These are phyloP conservation scores for Mycena indigotica DNA, from an alignment of 768 basidiomycete genomes.

Conservation along the genomic window DNA sequence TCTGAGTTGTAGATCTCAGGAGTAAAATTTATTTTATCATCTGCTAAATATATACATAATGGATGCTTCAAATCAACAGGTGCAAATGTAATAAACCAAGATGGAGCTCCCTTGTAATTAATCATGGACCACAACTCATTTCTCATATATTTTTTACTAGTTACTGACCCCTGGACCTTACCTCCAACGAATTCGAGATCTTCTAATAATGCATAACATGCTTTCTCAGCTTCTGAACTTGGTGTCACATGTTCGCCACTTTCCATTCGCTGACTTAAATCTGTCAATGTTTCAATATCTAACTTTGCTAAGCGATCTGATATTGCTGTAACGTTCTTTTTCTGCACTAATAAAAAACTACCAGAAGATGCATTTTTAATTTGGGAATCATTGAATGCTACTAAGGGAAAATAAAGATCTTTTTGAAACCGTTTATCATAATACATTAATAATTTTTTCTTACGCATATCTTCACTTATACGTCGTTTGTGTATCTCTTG, in stretches of 20 bases:
- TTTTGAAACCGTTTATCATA: constrained; percentile 15
- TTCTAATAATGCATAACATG: constrained; percentile 25
- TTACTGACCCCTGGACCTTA: constrained; percentile 26
- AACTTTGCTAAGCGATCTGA: not conserved
- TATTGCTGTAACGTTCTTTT: not conserved
- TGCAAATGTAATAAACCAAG: constrained; percentile 41
- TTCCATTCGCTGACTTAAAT: not conserved
- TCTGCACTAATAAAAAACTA: not conserved
- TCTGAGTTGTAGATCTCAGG: constrained; percentile 13
- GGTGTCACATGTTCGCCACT: not conserved
- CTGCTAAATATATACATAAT: constrained; percentile 38
- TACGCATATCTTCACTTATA: constrained; percentile 1
- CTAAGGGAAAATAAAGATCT: constrained; percentile 22
- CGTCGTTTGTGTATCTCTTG: not conserved
- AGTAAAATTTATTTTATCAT: constrained; percentile 23
- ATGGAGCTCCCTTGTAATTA: constrained; percentile 29
- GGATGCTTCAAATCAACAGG: constrained; percentile 37
- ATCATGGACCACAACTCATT: constrained; percentile 24
- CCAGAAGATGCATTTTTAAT: constrained; percentile 14
- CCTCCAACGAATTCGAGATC: constrained; percentile 24
- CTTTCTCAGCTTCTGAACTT: constrained; percentile 16
- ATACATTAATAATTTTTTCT: constrained; percentile 23
- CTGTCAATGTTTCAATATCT: not conserved
- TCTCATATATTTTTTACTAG: constrained; percentile 30
- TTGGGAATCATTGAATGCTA: constrained; percentile 31